Evolutionary conservation across 2,329 filamentous ascomycete genomes (phyloP).

Genomic region (Claviceps sorghi): DNA sequence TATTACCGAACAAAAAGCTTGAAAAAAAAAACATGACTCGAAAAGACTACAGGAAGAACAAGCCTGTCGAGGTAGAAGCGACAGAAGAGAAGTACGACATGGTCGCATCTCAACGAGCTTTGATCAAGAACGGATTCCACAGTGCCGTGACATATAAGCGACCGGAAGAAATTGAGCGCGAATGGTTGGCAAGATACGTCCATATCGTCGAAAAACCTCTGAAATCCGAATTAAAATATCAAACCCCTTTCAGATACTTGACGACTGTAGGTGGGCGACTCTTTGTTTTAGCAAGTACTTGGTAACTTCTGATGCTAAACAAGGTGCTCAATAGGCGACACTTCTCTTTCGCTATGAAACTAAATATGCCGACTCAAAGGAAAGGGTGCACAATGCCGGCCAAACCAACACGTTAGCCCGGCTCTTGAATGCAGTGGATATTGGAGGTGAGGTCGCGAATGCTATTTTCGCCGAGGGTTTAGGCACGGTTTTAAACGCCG

Average conservation of each 20-base stretch:
- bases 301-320: neutral
- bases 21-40: neutral
- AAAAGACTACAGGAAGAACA: neutral
- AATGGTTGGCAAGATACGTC: neutral
- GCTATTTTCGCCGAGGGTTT: slow-evolving; percentile 12
- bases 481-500: slow-evolving; percentile 10
- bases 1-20: neutral
- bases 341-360: slow-evolving; percentile 7
- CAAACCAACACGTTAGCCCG: neutral
- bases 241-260: slow-evolving; percentile 3
- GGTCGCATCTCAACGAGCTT: slow-evolving; percentile 4
- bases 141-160: slow-evolving; percentile 7
- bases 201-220: neutral
- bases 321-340: neutral
- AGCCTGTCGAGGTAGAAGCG: neutral
- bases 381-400: neutral
- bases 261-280: slow-evolving; percentile 1
- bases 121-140: slow-evolving; percentile 8
- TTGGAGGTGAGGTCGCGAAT: slow-evolving; percentile 9
- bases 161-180: slow-evolving; percentile 1
- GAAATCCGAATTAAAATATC: neutral
- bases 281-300: neutral
- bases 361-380: neutral
- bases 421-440: slow-evolving; percentile 4
- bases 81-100: slow-evolving; percentile 7